Evolutionary conservation across 1,284 basidiomycete species (phyloP).

Genomic region (Ustilago lituana): DNA sequence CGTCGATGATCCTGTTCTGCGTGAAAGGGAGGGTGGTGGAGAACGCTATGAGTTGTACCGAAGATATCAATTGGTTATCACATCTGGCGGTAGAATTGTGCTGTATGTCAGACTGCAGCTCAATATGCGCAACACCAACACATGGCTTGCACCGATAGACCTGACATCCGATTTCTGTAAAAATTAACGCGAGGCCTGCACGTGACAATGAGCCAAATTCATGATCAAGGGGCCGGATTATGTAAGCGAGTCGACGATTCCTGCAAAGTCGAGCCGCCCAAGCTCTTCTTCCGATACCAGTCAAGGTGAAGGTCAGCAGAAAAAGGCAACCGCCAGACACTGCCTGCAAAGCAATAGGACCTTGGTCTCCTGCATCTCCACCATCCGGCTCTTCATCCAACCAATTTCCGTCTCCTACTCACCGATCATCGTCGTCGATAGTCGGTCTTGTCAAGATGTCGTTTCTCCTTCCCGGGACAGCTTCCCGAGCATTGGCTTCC

Average conservation of each 20-base stretch:
- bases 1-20: too few species aligned
- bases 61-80: too few species aligned
- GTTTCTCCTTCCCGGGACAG: constrained; percentile 11
- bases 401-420: background rate
- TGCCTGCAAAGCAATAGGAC: too few species aligned
- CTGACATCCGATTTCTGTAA: background rate
- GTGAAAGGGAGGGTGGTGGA: background rate
- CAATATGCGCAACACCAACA: constrained; percentile 16
- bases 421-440: background rate
- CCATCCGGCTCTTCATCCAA: too few species aligned
- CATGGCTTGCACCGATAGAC: background rate
- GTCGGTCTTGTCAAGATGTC: too few species aligned
- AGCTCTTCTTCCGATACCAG: constrained; percentile 18
- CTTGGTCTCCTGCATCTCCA: too few species aligned
- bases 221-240: too few species aligned
- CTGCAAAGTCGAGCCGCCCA: constrained; percentile 7
- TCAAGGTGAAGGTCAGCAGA: background rate
- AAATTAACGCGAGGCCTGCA: constrained; percentile 22
- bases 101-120: too few species aligned
- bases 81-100: too few species aligned
- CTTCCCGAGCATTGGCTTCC: constrained; percentile 13
- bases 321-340: too few species aligned
- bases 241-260: constrained; percentile 15
- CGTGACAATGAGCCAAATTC: too few species aligned
- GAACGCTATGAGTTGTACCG: too few species aligned